Percentiles rank a stretch among this genome's conserved stretches.
Conservation (phyloP, 768 basidiomycete species). For the Infundibulicybe gibba region DNA sequence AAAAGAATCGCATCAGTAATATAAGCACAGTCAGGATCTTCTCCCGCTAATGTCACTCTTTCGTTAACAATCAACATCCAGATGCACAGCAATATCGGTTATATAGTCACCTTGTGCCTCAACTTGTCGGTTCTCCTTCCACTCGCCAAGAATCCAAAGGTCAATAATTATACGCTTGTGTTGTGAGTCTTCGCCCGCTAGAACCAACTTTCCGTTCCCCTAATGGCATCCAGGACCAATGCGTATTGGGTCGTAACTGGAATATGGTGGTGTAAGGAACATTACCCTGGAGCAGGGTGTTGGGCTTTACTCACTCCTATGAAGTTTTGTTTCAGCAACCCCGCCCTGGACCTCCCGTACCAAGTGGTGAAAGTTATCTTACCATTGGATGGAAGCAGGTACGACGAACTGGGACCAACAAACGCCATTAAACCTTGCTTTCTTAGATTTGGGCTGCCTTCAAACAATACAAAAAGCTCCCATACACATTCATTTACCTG, state of each 20-base stretch:
- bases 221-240: conserved; percentile 45
- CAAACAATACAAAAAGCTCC: conserved; percentile 74
- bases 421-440: not conserved
- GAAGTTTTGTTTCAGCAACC: conserved; percentile 81
- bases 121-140: conserved; percentile 74
- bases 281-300: not conserved
- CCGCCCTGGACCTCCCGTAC: conserved; percentile 77
- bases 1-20: conserved; percentile 84
- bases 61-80: conserved; percentile 16
- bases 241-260: conserved; percentile 76
- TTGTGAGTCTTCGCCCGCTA: conserved; percentile 38
- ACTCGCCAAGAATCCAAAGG: conserved; percentile 49
- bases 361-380: conserved; percentile 71
- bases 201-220: not conserved
- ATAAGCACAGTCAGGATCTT: conserved; percentile 64
- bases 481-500: conserved; percentile 80
- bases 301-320: no score
- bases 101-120: conserved; percentile 58
- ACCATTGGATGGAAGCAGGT: conserved; percentile 89
- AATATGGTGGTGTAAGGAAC: conserved; percentile 81
- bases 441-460: conserved; percentile 70
- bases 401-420: conserved; percentile 6
- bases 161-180: conserved; percentile 72
- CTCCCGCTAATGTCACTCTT: not conserved
- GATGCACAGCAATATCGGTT: conserved; percentile 79